Base-by-base conservation (phyloP, 1,139 yeast genomes). In the Candida anutae region DNA sequence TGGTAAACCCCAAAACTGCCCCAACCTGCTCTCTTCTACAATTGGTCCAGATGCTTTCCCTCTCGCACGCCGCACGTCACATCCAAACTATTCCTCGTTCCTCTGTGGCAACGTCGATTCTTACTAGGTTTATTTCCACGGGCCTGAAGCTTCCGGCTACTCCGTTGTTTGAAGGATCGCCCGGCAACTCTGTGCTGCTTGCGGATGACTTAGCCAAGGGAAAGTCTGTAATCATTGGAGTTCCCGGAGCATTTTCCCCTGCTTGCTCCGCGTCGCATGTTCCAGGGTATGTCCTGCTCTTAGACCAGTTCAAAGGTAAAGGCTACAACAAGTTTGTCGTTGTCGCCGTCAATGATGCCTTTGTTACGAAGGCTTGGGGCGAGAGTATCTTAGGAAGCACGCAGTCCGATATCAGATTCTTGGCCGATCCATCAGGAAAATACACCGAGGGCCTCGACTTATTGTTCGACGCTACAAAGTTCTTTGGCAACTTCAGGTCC, bases 171-270 rank as follows among this genome's bases (percentile, higher is more conserved):
- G 82, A 77, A 40, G 74, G 72, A 22, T 71, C 84, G 17, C 94
- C 94, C 27, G 81, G 82, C 21, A 74, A 77, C 45, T 53, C 57
- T 14, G 66, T 81, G 38, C 66, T 77, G 46, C 59, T 83, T 32
- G 71, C 80, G 12, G 66, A 70, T 24, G 76, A 73, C 42, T 62
- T 74, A 20, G 53, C 58, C 13, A 30, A 39, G 15, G 76, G 78
- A 24, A 78, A 75, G 48, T 59, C 74, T 23, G 50, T 85, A 22
- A 57, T 85, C 30, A 69, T 85, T 27, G 94, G 94, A 29, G 84
- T 85, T 24, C 95, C 95, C 25, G 95, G 95, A 13, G 95, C 95
- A 1, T 85, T 79, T 48, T 79, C 94, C 3, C 88, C 94, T 25
- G 93, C 85, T 2, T 85, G 95, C 53, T 68, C 88, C 18, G 74